Evolutionary conservation across 176 grass and related monocot species (phyloP).

Genomic region (Avena insularis): DNA sequence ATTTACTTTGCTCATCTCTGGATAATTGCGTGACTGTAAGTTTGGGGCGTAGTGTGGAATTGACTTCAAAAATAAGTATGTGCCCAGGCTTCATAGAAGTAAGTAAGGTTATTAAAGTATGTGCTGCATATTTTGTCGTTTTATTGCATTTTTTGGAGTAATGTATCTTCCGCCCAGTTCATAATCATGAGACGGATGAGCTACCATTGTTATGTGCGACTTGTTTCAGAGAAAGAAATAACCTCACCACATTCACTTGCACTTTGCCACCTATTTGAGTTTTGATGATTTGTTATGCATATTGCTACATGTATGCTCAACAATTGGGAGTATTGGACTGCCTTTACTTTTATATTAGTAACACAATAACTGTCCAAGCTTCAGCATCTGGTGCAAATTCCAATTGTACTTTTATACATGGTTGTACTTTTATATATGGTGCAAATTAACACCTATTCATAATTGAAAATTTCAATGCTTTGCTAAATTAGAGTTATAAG

Average conservation of each 20-base stretch:
- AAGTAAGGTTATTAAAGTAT: slow-evolving; percentile 28
- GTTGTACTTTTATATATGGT: background rate
- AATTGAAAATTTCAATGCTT: slow-evolving; percentile 16
- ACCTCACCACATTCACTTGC: background rate
- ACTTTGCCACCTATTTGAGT: slow-evolving; percentile 6
- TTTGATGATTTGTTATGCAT: slow-evolving; percentile 26
- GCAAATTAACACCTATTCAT: background rate
- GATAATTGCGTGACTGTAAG: slow-evolving; percentile 67
- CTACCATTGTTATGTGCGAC: background rate
- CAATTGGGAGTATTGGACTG: background rate
- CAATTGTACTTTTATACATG: background rate
- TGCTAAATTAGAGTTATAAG: background rate
- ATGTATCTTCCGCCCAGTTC: background rate
- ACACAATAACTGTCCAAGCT: background rate
- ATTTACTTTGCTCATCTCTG: slow-evolving; percentile 70
- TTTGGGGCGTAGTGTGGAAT: slow-evolving; percentile 64
- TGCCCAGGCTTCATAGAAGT: slow-evolving; percentile 70
- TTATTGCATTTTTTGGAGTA: slow-evolving; percentile 18
- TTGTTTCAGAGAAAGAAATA: slow-evolving; percentile 9
- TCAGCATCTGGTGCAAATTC: background rate
- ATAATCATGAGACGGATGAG: background rate
- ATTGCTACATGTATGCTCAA: slow-evolving; percentile 11
- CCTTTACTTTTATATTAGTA: slow-evolving; percentile 15
- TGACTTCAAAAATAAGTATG: slow-evolving; percentile 69
- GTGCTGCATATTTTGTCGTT: slow-evolving; percentile 33